These are phyloP conservation scores for Leccinum incarnatum DNA, from an alignment of 768 basidiomycete genomes.

Conservation along the genomic window DNA sequence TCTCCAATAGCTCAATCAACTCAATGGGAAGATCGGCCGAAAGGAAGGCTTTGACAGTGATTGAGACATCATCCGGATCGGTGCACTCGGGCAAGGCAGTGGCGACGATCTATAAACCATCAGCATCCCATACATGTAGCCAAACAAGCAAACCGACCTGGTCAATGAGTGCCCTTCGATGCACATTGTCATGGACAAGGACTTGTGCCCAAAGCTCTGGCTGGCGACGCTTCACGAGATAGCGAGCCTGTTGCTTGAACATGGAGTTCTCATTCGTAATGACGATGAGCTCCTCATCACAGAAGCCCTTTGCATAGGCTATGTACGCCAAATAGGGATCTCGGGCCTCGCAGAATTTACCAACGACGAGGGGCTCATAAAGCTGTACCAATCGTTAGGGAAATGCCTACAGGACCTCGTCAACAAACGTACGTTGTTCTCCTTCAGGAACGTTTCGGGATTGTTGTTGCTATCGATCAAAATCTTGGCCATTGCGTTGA, in stretches of 20 bases:
- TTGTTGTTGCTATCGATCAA: slow-evolving; percentile 99
- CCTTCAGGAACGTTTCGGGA: slow-evolving; percentile 96
- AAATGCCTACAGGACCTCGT: neutral
- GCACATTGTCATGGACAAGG: slow-evolving; percentile 81
- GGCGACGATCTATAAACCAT: slow-evolving; percentile 65
- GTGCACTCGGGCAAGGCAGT: slow-evolving; percentile 96
- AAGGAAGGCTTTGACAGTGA: slow-evolving; percentile 98
- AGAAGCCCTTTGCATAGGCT: slow-evolving; percentile 98
- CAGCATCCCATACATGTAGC: neutral
- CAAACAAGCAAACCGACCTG: slow-evolving; percentile 50
- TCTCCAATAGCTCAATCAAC: slow-evolving; percentile 95
- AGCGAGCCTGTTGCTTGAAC: slow-evolving; percentile 99
- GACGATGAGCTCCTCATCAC: slow-evolving; percentile 93
- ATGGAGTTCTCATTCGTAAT: slow-evolving; percentile 99
- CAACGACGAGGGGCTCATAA: slow-evolving; percentile 95
- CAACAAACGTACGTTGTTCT: slow-evolving; percentile 78
- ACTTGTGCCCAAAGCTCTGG: slow-evolving; percentile 97
- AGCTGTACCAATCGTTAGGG: slow-evolving; percentile 46
- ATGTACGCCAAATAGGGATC: slow-evolving; percentile 99
- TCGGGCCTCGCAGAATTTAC: slow-evolving; percentile 98
- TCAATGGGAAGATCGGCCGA: slow-evolving; percentile 96
- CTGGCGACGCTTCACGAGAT: slow-evolving; percentile 93
- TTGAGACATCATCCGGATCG: slow-evolving; percentile 96
- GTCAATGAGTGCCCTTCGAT: slow-evolving; percentile 92
- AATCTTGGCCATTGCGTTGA: slow-evolving; percentile 98